These are phyloP conservation scores for Arthroderma sp. DNA, from an alignment of 2,329 filamentous ascomycete species.

Conservation along the genomic window DNA sequence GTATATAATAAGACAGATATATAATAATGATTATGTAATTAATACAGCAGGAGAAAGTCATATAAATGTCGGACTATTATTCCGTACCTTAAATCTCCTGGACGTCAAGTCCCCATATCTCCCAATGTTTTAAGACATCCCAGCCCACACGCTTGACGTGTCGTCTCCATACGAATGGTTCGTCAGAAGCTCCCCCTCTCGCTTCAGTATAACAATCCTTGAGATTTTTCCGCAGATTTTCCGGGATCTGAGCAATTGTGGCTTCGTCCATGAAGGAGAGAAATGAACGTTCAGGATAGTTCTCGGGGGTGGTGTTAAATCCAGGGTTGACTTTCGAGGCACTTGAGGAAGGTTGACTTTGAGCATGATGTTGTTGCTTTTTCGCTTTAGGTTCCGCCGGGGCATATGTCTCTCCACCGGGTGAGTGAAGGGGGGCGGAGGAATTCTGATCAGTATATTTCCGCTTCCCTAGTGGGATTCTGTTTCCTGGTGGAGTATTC, in stretches of 20 bases:
- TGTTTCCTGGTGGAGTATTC: neutral
- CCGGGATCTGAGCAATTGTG: neutral
- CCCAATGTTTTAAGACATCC: constrained; percentile 33
- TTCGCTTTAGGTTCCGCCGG: neutral
- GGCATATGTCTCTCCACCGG: neutral
- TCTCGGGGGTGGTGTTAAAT: neutral
- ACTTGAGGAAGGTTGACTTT: neutral
- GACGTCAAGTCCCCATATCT: constrained; percentile 34
- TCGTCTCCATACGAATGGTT: constrained; percentile 20
- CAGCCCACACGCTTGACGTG: constrained; percentile 28
- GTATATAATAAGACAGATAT: too few relatives aligned
- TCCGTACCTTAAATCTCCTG: constrained; percentile 27
- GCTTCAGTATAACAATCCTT: neutral
- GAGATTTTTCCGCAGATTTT: neutral
- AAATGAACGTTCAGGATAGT: neutral
- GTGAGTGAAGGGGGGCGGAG: neutral
- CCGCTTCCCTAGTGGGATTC: neutral
- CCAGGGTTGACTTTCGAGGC: neutral
- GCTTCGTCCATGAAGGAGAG: neutral
- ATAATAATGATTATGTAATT: too few relatives aligned
- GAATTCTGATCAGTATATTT: neutral
- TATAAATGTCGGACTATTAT: neutral
- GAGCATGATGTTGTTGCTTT: neutral
- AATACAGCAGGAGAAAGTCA: neutral
- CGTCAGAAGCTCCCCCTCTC: neutral